Base-by-base conservation (phyloP, 2,329 filamentous ascomycete genomes). In the Xylaria digitata region DNA sequence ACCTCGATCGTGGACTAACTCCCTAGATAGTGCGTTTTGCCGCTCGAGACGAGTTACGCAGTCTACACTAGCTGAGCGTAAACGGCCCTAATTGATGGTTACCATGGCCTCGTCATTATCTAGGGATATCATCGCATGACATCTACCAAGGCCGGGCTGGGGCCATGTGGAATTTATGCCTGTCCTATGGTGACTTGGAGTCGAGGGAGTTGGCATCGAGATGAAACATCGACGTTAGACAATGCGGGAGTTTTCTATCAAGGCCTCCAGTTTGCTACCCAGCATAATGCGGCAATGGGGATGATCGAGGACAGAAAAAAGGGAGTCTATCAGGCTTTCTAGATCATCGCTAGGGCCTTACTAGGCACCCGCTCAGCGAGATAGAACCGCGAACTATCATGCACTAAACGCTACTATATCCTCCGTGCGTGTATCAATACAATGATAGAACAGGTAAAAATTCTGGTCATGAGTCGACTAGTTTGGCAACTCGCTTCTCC, bases 401-500 rank as follows among this genome's bases (percentile, higher is more conserved):
- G 17, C 50, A 40, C 52, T n/a, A 21, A 32, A 40, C 8, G 37
- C 17, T 19, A 23, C 21, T 11, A 26, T 23, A 9, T 11, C 23
- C 5, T 37, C 40, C 21, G 23, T 42, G 34, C n/a, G 1, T 21
- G 43, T 26, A 8, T n/a, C 13, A 17, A 13, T 23, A 17, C n/a
- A 8, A 4, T 7, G 19, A 56, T 19, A 52, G 21, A 59, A 17
- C 6, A 11, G 40, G 37, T 6, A 21, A 6, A 21, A 37, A 26
- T 42, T 13, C n/a, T 17, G 19, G 37, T 71, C 56, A 69, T 3
- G 61, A 55, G 53, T 58, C 56, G 49, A 71, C 67, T 55, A 75
- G 43, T 57, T 71, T 75, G 34, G 68, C 65, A 11, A 74, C 71
- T 45, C 67, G 71, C 67, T 66, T 75, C 65, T 74, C 72, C 52